phyloP scores from a whole-genome alignment of 139 green algal species.

The Haematococcus lacustris region DNA sequence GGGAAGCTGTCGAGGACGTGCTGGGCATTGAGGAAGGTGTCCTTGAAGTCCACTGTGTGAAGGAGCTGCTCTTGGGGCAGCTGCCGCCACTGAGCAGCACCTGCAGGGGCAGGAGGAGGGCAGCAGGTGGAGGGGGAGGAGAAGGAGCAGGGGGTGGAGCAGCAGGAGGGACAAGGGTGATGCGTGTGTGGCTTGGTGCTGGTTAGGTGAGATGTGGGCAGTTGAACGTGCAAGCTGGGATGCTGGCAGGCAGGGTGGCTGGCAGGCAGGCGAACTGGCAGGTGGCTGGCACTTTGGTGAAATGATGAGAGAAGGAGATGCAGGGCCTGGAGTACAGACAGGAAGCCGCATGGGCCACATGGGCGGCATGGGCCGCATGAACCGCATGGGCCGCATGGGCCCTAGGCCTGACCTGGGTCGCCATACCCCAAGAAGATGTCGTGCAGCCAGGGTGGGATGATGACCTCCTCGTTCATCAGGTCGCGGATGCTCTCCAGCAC shows the following conservation, averaged over 20 bases:
- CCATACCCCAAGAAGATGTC: conserved; percentile 97
- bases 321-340: too few relatives aligned
- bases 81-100: conserved; percentile 3
- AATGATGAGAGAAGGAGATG: too few relatives aligned
- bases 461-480: conserved; percentile 78
- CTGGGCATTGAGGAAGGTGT: conserved; percentile 91
- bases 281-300: too few relatives aligned
- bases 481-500: conserved; percentile 94
- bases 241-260: too few relatives aligned
- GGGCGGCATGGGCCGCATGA: neutral
- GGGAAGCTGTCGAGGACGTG: conserved; percentile 87
- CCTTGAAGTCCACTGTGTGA: conserved; percentile 69
- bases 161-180: too few relatives aligned
- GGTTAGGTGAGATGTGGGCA: too few relatives aligned
- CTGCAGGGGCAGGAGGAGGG: neutral
- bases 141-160: too few relatives aligned
- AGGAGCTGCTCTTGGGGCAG: conserved; percentile 24
- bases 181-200: too few relatives aligned
- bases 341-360: too few relatives aligned
- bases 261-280: too few relatives aligned
- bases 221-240: too few relatives aligned
- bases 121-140: too few relatives aligned
- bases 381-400: neutral
- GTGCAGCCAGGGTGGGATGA: conserved; percentile 86
- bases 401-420: conserved; percentile 62